phyloP scores from a whole-genome alignment of 768 basidiomycete species.

The Panellus pusillus region DNA sequence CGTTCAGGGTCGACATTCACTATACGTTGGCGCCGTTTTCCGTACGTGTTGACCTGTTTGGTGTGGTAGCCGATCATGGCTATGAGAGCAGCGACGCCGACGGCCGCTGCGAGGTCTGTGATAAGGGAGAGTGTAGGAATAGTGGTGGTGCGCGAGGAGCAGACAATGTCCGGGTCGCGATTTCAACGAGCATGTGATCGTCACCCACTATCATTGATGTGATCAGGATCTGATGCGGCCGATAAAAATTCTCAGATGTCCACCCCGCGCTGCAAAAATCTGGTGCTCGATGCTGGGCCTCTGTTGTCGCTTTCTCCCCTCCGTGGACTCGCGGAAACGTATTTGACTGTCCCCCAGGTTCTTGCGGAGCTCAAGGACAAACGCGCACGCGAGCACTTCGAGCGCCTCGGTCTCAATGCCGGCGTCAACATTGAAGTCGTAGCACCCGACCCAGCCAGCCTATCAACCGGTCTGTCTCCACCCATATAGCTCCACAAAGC shows the following conservation, averaged over 20 bases:
- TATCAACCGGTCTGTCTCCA: constrained; percentile 54
- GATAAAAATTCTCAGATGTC: constrained; percentile 1
- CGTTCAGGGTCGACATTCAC: constrained; percentile 45
- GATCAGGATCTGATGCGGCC: not conserved
- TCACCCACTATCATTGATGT: too few species aligned
- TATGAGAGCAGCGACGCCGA: constrained; percentile 14
- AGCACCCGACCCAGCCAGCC: constrained; percentile 66
- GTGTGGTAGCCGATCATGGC: constrained; percentile 61
- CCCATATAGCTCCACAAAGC: not conserved
- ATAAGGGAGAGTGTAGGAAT: constrained; percentile 13
- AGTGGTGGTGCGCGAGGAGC: not conserved
- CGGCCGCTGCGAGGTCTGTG: constrained; percentile 20
- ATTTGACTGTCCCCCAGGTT: constrained; percentile 88
- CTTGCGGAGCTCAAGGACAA: constrained; percentile 87
- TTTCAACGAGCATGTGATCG: too few species aligned
- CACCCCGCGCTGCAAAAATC: constrained; percentile 61
- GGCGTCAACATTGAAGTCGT: constrained; percentile 74
- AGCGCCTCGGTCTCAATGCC: constrained; percentile 70
- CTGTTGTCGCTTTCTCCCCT: constrained; percentile 87
- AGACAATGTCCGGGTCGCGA: too few species aligned
- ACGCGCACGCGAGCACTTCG: constrained; percentile 83
- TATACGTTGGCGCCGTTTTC: constrained; percentile 62
- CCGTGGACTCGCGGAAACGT: constrained; percentile 83
- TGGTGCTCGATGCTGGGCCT: constrained; percentile 94
- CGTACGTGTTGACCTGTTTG: constrained; percentile 66